These are phyloP conservation scores for Panicum miliaceum DNA, from an alignment of 176 grass and related monocot genomes.

Conservation along the genomic window DNA sequence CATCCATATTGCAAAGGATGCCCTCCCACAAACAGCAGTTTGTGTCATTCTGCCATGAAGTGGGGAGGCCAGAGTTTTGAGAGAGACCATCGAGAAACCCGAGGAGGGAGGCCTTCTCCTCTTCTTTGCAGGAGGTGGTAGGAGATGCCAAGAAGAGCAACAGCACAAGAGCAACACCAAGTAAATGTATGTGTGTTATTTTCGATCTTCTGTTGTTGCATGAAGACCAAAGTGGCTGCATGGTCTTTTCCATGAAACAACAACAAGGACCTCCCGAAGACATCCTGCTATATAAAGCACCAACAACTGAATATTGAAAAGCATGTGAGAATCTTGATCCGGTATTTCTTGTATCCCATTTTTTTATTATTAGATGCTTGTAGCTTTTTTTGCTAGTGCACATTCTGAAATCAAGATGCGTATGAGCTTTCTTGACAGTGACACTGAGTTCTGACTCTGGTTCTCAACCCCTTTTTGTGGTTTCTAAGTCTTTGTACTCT, in stretches of 20 bases:
- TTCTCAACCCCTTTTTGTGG: background rate
- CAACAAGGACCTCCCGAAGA: background rate
- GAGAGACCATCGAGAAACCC: constrained; percentile 40
- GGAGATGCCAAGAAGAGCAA: constrained; percentile 26
- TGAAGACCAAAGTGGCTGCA: constrained; percentile 17
- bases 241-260: constrained; percentile 22
- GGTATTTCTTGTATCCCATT: background rate
- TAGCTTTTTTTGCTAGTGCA: background rate
- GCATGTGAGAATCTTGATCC: background rate
- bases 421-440: background rate
- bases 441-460: constrained; percentile 6
- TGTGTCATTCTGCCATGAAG: constrained; percentile 34
- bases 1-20: constrained; percentile 32
- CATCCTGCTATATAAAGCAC: constrained; percentile 22
- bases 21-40: constrained; percentile 55
- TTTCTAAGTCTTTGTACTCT: background rate
- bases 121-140: constrained; percentile 25
- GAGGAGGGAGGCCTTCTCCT: constrained; percentile 45
- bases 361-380: background rate
- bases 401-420: background rate
- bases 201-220: background rate
- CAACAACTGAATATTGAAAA: constrained; percentile 18
- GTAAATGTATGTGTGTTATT: background rate
- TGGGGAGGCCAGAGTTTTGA: background rate
- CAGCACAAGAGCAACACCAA: constrained; percentile 10